These are phyloP conservation scores for Scheffersomyces quercinus DNA, from an alignment of 1,139 yeast species.

Conservation along the genomic window DNA sequence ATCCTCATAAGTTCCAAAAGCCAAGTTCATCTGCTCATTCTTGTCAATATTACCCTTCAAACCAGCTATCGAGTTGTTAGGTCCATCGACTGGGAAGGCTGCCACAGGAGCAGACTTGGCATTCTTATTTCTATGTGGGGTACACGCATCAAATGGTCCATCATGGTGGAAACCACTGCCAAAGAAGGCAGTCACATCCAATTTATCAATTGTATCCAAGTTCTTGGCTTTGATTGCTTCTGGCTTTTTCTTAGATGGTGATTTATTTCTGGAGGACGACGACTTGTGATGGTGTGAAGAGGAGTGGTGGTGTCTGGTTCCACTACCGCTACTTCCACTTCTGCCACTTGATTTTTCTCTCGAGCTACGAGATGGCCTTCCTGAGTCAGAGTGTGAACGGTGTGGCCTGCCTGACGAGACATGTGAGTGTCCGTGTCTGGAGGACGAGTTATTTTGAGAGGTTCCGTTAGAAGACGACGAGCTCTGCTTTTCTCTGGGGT, in stretches of 20 bases:
- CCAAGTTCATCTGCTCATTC: conserved; percentile 58
- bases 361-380: conserved; percentile 11
- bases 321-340: conserved; percentile 4
- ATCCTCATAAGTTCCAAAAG: conserved; percentile 53
- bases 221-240: conserved; percentile 53
- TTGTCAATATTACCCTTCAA: conserved; percentile 43
- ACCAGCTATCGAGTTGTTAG: conserved; percentile 83
- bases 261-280: conserved; percentile 20
- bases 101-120: conserved; percentile 82
- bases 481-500: conserved; percentile 51
- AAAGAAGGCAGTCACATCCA: conserved; percentile 92
- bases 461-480: conserved; percentile 16
- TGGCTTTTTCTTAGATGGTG: conserved; percentile 41
- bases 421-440: conserved; percentile 15
- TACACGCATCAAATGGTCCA: conserved; percentile 98
- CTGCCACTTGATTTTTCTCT: conserved; percentile 4
- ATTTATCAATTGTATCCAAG: conserved; percentile 88
- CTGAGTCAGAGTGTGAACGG: conserved; percentile 17
- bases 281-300: conserved; percentile 6
- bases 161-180: conserved; percentile 98
- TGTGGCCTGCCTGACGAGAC: conserved; percentile 12
- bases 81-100: conserved; percentile 95
- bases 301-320: conserved; percentile 2
- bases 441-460: conserved; percentile 12
- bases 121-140: conserved; percentile 90